Base-by-base conservation (phyloP, 2,329 filamentous ascomycete genomes). In the Tolypocladium endophyticum region DNA sequence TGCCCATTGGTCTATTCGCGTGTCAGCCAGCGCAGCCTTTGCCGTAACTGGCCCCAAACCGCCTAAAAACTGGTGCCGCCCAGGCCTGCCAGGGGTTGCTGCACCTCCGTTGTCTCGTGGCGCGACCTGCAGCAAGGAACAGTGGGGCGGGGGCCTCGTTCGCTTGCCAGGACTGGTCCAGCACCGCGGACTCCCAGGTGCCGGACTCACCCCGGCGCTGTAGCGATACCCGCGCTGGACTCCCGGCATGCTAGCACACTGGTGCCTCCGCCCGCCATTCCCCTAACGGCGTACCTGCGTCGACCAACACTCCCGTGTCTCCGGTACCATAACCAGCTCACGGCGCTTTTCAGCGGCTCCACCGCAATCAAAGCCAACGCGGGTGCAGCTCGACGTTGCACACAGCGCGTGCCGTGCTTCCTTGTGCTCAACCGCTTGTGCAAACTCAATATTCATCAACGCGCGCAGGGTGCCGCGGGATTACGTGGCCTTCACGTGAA, bases 1-100 rank as follows among this genome's bases (percentile, higher is more conserved):
- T 43, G 58, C 58, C 56, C 43, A 61, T 61, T 63, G 61, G 61
- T 30, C 52, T 16, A 16, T 20, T 8, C 6, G 20, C 30, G 50
- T 35, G 50, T 54, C 50, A 54, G 30, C 30, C 28, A 54, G 30
- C 20, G 23, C 50, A 20, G 30, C 30, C 28, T 33, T 33, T 33
- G 4, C 28, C 30, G 50, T 14, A 9, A 50, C 25, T 7, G 16
- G 45, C 25, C 16, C 45, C 45, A 50, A 50, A 50, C 45, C 25
- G 45, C 45, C 43, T 50, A 28, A 50, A 28, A 50, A 50, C 12
- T 18, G 28, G 47, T 33, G 47, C 47, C 25, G 47, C 16, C 28
- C 47, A 52, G 47, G 45, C 45, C 45, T 47, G 45, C 45, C 25
- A 50, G 47, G 47, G 47, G 47, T 20, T 20, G 18, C 47, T 52